Conservation (phyloP, 2,329 filamentous ascomycete species). For the Alternaria alternata region DNA sequence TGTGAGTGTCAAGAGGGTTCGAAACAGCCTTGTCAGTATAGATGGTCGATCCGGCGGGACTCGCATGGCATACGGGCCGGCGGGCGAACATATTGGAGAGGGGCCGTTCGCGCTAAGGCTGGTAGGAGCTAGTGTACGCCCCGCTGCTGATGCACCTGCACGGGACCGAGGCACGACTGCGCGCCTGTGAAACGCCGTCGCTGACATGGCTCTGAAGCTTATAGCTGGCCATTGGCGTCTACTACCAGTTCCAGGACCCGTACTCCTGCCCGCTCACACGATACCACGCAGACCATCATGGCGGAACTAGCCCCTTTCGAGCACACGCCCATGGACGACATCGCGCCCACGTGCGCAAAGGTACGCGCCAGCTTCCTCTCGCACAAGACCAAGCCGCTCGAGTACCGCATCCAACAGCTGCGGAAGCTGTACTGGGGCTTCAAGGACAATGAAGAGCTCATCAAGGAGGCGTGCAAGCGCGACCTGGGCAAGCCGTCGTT, state of each 20-base stretch:
- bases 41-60: neutral
- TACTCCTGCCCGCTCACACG: neutral
- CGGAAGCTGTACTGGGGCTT: conserved; percentile 95
- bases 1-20: neutral
- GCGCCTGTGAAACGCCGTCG: conserved; percentile 5
- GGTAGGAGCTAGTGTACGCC: neutral
- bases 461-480: conserved; percentile 76
- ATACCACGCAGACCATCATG: conserved; percentile 7
- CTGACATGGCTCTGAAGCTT: neutral
- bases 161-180: conserved; percentile 13
- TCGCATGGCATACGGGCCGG: neutral
- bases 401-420: conserved; percentile 85
- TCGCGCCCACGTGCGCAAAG: conserved; percentile 53
- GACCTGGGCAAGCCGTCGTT: conserved; percentile 82
- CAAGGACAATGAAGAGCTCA: conserved; percentile 76
- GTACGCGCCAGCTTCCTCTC: conserved; percentile 75
- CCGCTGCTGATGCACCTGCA: neutral
- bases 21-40: neutral
- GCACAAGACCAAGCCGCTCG: conserved; percentile 81
- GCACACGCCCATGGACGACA: conserved; percentile 47
- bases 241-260: neutral
- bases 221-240: conserved; percentile 8
- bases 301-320: conserved; percentile 38
- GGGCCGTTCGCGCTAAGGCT: neutral
- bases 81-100: neutral